Base-by-base conservation (phyloP, 805 yeast genomes). In the Starmerella sp. region DNA sequence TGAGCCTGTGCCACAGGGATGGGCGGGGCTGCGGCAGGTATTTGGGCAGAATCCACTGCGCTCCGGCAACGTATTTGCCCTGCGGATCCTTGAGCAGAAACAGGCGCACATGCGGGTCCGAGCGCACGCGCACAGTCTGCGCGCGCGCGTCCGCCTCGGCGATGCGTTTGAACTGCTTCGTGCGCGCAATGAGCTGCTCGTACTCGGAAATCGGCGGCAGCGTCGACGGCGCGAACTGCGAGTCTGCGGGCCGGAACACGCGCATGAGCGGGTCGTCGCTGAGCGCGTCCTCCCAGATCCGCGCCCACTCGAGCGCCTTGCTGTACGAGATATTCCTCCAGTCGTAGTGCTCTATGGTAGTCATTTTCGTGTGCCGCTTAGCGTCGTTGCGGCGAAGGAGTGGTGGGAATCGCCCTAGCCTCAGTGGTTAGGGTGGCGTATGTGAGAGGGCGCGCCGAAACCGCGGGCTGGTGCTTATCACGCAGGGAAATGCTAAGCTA, bases 11-110 rank as follows among this genome's bases (percentile, higher is more conserved):
- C 15, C 17, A 31, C 28, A 48, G n/a, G 2, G 51, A 9, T 34
- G 14, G 34, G 11, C 28, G 32, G 31, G 51, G 35, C n/a, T n/a
- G 51, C 51, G 51, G 51, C 35, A 48, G 43, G 43, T 53, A 53
- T n/a, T 47, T 47, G 14, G 55, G 55, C 39, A 53, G 41, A 3
- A 48, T 13, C 38, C 50, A 53, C 37, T 31, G 43, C 36, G 52
- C 43, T 37, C 53, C 55, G 35, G 48, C 55, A 7, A 53, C 55
- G 22, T 53, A 53, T 31, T 46, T 15, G 36, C 42, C 44, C 42
- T 39, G 29, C 51, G 29, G 30, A 17, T 44, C 50, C 15, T 38
- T 37, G 32, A 47, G 38, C 52, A 53, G 34, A 53, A 37, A 53
- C 39, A 53, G 8, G 11, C 41, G 47, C 31, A 13, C 5, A 9